Conservation (phyloP, 257 asterid genomes). For the Solanum arcanum region DNA sequence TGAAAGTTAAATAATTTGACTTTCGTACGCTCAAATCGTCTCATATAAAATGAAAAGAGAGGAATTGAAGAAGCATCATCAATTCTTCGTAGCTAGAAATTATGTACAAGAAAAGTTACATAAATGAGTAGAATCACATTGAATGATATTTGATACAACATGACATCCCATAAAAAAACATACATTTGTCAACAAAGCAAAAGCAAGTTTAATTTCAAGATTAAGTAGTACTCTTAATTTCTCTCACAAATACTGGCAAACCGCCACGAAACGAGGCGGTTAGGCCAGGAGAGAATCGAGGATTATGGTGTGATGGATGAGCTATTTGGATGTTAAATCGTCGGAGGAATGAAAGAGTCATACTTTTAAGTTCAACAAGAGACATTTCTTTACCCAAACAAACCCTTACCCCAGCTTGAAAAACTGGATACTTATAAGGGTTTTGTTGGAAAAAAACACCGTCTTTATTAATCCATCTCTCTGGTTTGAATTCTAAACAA, state of each 20-base stretch:
- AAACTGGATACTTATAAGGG: slow-evolving; percentile 32
- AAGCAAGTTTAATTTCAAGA: neutral
- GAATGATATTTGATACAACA: too few relatives aligned
- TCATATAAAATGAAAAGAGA: too few relatives aligned
- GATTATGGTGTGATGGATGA: neutral
- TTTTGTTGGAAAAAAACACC: slow-evolving; percentile 18
- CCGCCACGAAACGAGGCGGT: slow-evolving; percentile 63
- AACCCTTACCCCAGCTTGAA: slow-evolving; percentile 34
- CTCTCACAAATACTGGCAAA: slow-evolving; percentile 22
- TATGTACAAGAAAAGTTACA: neutral
- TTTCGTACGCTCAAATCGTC: too few relatives aligned
- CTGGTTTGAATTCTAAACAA: slow-evolving; percentile 29
- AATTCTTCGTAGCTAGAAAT: neutral
- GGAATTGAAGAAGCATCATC: neutral
- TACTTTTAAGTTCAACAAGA: slow-evolving; percentile 36
- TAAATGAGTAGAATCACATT: too few relatives aligned
- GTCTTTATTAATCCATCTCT: slow-evolving; percentile 25
- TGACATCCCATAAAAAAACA: neutral
- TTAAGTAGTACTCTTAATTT: neutral
- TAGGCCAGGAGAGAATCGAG: slow-evolving; percentile 59
- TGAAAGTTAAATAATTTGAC: too few relatives aligned
- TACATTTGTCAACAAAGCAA: neutral
- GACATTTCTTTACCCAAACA: slow-evolving; percentile 41
- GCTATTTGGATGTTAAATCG: slow-evolving; percentile 27
- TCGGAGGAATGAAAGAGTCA: slow-evolving; percentile 31